phyloP scores from a whole-genome alignment of 1,139 yeast genomes.

The Nakaseomyces nivariensis region DNA sequence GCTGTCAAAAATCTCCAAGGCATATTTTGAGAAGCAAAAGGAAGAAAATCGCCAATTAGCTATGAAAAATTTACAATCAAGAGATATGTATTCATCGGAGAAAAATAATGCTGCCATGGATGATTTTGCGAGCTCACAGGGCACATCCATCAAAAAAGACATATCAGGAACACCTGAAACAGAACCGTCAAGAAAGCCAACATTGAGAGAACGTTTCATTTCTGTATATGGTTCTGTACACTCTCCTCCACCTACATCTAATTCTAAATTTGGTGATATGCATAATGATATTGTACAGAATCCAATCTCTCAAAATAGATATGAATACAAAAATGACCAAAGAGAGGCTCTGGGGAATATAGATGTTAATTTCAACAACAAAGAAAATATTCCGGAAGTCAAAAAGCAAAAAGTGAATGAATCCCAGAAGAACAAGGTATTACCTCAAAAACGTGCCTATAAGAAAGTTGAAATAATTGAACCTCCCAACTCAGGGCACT shows the following conservation, averaged over 20 bases:
- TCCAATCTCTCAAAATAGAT: constrained; percentile 1
- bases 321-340: constrained; percentile 6
- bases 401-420: constrained; percentile 4
- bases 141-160: background rate
- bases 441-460: constrained; percentile 9
- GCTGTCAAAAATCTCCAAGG: constrained; percentile 29
- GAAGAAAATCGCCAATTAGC: constrained; percentile 26
- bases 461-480: constrained; percentile 24
- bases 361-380: constrained; percentile 19
- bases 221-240: constrained; percentile 2
- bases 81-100: background rate
- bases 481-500: constrained; percentile 11
- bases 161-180: too few species aligned
- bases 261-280: constrained; percentile 11
- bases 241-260: constrained; percentile 1
- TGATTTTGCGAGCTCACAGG: background rate
- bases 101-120: background rate
- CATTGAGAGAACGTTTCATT: constrained; percentile 16
- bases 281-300: constrained; percentile 8
- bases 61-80: constrained; percentile 1
- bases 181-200: background rate
- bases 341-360: constrained; percentile 25
- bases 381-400: constrained; percentile 4
- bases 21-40: constrained; percentile 31
- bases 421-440: constrained; percentile 21